Conservation (phyloP, 2,329 filamentous ascomycete species). For the Zymoseptoria tritici region DNA sequence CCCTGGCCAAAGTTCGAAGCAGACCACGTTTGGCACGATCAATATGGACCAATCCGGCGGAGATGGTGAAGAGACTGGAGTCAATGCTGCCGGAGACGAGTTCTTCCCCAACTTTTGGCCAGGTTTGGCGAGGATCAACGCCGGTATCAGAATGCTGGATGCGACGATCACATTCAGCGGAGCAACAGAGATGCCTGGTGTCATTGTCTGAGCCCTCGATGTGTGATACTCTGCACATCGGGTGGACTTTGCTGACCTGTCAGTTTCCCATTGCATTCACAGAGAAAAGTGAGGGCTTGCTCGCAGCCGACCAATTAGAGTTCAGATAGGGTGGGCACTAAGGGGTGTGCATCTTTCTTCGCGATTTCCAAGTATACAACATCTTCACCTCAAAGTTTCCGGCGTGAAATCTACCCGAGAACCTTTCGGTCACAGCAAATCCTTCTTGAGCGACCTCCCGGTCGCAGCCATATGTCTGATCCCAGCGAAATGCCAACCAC, state of each 20-base stretch:
- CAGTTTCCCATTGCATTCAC: not conserved
- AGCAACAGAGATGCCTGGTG: constrained; percentile 1
- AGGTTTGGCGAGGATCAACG: not conserved
- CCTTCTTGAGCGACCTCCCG: not conserved
- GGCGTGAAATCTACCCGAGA: not conserved
- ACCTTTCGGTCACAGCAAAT: not conserved
- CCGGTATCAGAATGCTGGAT: not conserved
- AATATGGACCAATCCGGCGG: not conserved
- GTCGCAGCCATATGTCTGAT: not conserved
- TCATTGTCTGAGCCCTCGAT: not conserved
- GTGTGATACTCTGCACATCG: not conserved
- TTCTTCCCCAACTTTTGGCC: not conserved
- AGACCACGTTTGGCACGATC: not conserved
- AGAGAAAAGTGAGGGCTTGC: not conserved
- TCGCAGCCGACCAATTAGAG: not conserved
- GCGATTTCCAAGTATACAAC: not conserved
- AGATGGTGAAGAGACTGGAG: not conserved
- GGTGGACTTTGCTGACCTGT: not conserved
- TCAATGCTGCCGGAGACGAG: not conserved
- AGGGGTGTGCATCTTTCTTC: not conserved
- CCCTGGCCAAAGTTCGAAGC: not conserved
- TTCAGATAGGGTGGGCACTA: not conserved
- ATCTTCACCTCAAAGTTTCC: not conserved
- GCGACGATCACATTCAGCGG: not conserved
- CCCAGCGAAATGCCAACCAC: not conserved